Conservation (phyloP, 345 rosid species). For the Psidium friedrichsthalianum region DNA sequence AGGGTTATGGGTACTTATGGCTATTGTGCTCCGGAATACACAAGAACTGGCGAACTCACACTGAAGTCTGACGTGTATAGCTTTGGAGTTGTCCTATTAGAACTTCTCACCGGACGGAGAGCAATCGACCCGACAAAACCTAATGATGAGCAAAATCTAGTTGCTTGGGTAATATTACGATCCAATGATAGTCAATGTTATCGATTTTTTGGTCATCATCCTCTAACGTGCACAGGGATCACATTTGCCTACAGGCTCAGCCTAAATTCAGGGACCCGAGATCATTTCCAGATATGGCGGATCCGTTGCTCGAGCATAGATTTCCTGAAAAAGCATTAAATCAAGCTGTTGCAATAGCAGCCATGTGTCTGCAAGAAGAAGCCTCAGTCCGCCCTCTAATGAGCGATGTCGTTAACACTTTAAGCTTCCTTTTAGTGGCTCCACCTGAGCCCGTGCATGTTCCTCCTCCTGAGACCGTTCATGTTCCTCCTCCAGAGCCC, state of each 20-base stretch:
- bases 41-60: slow-evolving; percentile 8
- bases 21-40: slow-evolving; percentile 16
- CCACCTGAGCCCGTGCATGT: neutral
- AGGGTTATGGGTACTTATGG: slow-evolving; percentile 23
- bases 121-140: slow-evolving; percentile 16
- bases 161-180: slow-evolving; percentile 12
- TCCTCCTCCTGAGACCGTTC: neutral
- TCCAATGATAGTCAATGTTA: neutral
- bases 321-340: slow-evolving; percentile 16
- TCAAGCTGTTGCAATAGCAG: slow-evolving; percentile 17
- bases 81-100: slow-evolving; percentile 15
- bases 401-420: slow-evolving; percentile 4
- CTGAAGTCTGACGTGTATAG: slow-evolving; percentile 19
- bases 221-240: neutral
- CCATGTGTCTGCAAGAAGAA: slow-evolving; percentile 20
- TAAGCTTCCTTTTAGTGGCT: slow-evolving; percentile 7
- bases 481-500: neutral
- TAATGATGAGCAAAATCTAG: slow-evolving; percentile 16
- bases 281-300: slow-evolving; percentile 11
- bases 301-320: slow-evolving; percentile 7
- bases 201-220: neutral
- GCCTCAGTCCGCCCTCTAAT: slow-evolving; percentile 10
- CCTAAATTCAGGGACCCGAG: slow-evolving; percentile 17
- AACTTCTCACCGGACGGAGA: slow-evolving; percentile 15
- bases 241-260: slow-evolving; percentile 8